Percentiles rank a stretch among this genome's conserved stretches.
phyloP scores from a whole-genome alignment of 495 filamentous ascomycete genomes.

The Penicillium goetzii region DNA sequence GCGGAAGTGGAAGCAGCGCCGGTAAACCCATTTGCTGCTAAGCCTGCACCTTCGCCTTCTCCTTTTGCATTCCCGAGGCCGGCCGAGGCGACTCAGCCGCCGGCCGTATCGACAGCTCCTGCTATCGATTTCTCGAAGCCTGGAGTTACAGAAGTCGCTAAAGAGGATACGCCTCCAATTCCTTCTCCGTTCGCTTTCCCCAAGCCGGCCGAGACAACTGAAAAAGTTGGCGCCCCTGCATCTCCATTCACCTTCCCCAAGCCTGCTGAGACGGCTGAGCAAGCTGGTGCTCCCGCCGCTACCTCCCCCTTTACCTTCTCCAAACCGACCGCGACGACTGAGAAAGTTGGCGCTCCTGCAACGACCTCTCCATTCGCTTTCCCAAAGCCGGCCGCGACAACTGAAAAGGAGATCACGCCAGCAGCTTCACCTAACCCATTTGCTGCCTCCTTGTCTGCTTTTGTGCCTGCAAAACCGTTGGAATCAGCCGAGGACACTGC shows the following conservation, averaged over 20 bases:
- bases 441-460: conserved; percentile 16
- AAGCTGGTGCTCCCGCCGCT: background rate
- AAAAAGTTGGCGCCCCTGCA: background rate
- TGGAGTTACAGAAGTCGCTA: background rate
- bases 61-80: conserved; percentile 23
- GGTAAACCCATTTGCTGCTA: conserved; percentile 27
- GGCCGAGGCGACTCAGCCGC: conserved; percentile 11
- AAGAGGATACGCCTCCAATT: background rate
- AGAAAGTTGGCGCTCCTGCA: background rate
- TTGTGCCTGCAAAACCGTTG: conserved; percentile 5
- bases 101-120: background rate
- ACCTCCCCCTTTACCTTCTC: background rate
- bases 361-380: background rate
- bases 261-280: background rate
- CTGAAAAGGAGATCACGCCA: background rate
- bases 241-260: background rate
- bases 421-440: conserved; percentile 19
- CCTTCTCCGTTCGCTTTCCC: conserved; percentile 5
- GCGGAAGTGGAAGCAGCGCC: background rate
- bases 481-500: conserved; percentile 8
- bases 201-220: background rate
- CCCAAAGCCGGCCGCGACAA: conserved; percentile 2
- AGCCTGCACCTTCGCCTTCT: conserved; percentile 12
- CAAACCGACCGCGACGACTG: background rate
- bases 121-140: background rate